Base-by-base conservation (phyloP, 2,329 filamentous ascomycete species). In the Aspergillus sp. region DNA sequence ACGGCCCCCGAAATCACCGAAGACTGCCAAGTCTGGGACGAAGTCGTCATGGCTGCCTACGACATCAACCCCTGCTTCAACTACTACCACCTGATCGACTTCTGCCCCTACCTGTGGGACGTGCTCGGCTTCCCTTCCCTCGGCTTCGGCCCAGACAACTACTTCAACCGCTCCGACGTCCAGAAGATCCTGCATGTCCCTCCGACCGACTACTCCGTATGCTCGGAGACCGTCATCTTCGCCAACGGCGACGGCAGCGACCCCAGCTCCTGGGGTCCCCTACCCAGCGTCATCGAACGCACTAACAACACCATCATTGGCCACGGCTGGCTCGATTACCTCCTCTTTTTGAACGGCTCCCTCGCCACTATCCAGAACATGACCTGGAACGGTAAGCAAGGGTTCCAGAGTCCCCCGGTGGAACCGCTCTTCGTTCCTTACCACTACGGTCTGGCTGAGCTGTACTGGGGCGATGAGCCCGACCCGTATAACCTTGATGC, bases 341-440 rank as follows among this genome's bases (percentile, higher is more conserved):
- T 90, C 61, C 81, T 91, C 8, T 79, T 88, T 23, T 80, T 82
- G 68, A 89, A 90, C 71, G 90, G 90, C 15, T 89, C 89, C 0
- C 80, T 94, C 1, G 78, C 91, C 6, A 83, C 84, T 1, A 87
- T 93, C 60, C 90, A 94, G 71, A 92, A 92, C 78, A 91, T 93
- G 87, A 92, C 89, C 0, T 94, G 87, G 86, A 85, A 86, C 59
- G 90, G 90, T 4, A 73, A 81, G 47, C 84, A 89, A 54, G 91
- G 90, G 0, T 93, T 94, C 80, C 84, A 87, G 64, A 71, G 74
- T 1, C 74, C 77, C 0, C 90, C 90, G 0, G 72, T 71, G 1
- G 82, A 86, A 54, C 85, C 87, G 2, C 88, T 92, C 64, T 91
- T 85, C 71, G 88, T 92, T 0, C 90, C 90, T 0, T 87, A 85